These are phyloP conservation scores for Eucalyptus brandiana DNA, from an alignment of 345 rosid species.

Conservation along the genomic window DNA sequence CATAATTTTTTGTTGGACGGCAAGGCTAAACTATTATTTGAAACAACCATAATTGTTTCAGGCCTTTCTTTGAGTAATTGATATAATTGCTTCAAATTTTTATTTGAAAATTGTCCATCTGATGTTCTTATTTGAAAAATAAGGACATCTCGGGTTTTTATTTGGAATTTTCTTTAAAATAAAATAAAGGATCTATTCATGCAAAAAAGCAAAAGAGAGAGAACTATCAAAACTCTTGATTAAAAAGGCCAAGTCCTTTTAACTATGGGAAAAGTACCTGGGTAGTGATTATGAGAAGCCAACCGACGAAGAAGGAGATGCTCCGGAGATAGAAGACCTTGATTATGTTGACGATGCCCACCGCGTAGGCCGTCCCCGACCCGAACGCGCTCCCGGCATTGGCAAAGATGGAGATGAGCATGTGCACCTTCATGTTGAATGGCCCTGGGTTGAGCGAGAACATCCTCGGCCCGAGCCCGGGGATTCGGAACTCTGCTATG, in stretches of 20 bases:
- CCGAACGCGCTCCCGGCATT: slow-evolving; percentile 3
- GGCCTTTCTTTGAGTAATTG: too few species aligned
- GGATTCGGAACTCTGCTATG: not conserved
- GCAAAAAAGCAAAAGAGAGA: not conserved
- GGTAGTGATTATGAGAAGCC: not conserved
- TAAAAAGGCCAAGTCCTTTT: too few species aligned
- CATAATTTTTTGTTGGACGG: too few species aligned
- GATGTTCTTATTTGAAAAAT: too few species aligned
- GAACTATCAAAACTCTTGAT: not conserved
- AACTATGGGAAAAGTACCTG: not conserved
- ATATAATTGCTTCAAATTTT: too few species aligned
- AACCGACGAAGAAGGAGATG: not conserved
- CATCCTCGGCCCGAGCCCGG: not conserved
- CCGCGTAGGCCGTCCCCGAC: not conserved
- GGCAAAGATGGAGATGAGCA: not conserved
- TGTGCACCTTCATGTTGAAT: slow-evolving; percentile 2
- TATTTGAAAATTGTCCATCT: too few species aligned
- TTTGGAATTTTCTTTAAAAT: too few species aligned
- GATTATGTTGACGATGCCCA: not conserved
- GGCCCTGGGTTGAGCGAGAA: slow-evolving; percentile 1
- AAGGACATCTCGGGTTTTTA: too few species aligned
- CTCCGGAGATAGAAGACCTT: not conserved
- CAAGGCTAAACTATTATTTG: too few species aligned
- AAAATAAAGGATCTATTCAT: not conserved
- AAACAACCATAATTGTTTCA: too few species aligned